Evolutionary conservation across 176 grass and related monocot species (phyloP).

Genomic region (Microstegium vimineum): DNA sequence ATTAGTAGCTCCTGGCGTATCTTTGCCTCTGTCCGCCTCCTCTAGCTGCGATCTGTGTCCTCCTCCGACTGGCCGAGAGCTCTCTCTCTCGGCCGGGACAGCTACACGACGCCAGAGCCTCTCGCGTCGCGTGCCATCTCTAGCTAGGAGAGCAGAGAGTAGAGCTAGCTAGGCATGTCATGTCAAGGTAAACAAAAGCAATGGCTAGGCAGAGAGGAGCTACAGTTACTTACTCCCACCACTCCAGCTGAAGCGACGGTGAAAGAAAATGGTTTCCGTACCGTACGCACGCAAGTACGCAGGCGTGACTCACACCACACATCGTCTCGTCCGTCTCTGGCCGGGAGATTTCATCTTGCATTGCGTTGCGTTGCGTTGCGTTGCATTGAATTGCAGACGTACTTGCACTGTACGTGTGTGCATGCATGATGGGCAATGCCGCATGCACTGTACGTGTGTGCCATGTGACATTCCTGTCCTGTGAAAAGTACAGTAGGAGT

Average conservation of each 20-base stretch:
- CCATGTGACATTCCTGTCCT: constrained; percentile 32
- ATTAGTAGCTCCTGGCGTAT: not conserved
- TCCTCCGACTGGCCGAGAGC: not conserved
- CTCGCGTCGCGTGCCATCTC: not conserved
- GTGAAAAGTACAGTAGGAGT: not conserved
- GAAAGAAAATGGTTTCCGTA: constrained; percentile 7
- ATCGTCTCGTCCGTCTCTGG: too few species aligned
- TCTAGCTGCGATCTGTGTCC: too few species aligned
- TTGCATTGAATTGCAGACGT: too few species aligned
- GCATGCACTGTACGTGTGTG: too few species aligned
- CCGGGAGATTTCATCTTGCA: too few species aligned
- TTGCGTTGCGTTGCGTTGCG: too few species aligned
- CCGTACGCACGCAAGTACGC: not conserved
- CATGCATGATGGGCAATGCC: too few species aligned
- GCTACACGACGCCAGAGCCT: constrained; percentile 25
- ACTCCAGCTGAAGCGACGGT: not conserved
- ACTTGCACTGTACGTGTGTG: too few species aligned
- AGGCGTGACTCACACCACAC: not conserved
- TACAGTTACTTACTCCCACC: constrained; percentile 26
- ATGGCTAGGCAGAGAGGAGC: not conserved
- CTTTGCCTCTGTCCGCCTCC: constrained; percentile 25
- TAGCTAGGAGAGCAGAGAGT: constrained; percentile 3
- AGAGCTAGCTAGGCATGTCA: constrained; percentile 6
- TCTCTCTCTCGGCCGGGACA: constrained; percentile 23
- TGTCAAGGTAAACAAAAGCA: constrained; percentile 25